phyloP scores from a whole-genome alignment of 805 yeast genomes.

The Ogataea pignaliae region DNA sequence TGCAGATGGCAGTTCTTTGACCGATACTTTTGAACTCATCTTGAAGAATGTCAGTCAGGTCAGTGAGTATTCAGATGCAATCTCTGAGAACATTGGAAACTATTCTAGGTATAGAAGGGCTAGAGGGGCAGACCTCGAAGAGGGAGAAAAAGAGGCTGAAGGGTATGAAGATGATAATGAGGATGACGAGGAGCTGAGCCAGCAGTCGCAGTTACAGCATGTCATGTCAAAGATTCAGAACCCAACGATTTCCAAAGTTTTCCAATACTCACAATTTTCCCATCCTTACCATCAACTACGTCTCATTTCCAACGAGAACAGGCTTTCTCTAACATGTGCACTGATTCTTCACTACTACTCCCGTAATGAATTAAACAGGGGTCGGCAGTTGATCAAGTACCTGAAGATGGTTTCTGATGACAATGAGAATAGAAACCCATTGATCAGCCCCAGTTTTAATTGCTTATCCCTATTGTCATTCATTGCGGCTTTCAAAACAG shows the following conservation, averaged over 20 bases:
- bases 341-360: slow-evolving; percentile 26
- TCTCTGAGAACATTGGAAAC: slow-evolving; percentile 1
- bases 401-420: slow-evolving; percentile 12
- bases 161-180: slow-evolving; percentile 4
- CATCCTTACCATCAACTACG: slow-evolving; percentile 8
- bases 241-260: slow-evolving; percentile 12
- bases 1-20: slow-evolving; percentile 14
- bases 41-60: slow-evolving; percentile 18
- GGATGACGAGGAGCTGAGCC: neutral
- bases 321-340: slow-evolving; percentile 27
- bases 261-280: slow-evolving; percentile 9
- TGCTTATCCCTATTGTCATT: slow-evolving; percentile 28
- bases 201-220: neutral
- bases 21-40: slow-evolving; percentile 23
- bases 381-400: slow-evolving; percentile 22
- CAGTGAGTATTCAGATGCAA: slow-evolving; percentile 17
- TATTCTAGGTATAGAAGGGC: slow-evolving; percentile 1
- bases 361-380: slow-evolving; percentile 15
- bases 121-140: slow-evolving; percentile 5
- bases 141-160: slow-evolving; percentile 7
- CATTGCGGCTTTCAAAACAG: slow-evolving; percentile 23
- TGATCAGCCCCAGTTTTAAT: slow-evolving; percentile 5
- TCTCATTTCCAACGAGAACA: slow-evolving; percentile 26
- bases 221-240: slow-evolving; percentile 2
- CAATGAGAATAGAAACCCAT: slow-evolving; percentile 3